A percentile compares a stretch with the other conserved stretches of the same genome.
Evolutionary conservation across 2,329 filamentous ascomycete genomes (phyloP).

Genomic region (Xylaria sp.): DNA sequence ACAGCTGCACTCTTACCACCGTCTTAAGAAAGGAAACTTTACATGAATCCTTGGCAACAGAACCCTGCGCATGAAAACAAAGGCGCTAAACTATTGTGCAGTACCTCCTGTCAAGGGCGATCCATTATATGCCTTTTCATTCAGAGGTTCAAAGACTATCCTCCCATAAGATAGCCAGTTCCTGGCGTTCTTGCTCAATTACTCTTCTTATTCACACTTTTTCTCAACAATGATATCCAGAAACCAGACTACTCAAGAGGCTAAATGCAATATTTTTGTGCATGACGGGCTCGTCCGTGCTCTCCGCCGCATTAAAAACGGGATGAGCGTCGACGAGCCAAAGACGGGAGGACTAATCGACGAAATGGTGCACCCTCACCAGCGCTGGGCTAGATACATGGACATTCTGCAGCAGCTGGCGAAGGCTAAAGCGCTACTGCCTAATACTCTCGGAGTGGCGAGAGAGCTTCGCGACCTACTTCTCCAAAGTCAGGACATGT

Average conservation of each 20-base stretch:
- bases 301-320: background rate
- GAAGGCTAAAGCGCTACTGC: background rate
- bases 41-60: background rate
- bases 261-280: background rate
- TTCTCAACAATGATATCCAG: background rate
- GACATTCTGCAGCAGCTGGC: background rate
- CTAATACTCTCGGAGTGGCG: slow-evolving; percentile 9
- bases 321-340: background rate
- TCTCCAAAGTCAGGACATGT: background rate
- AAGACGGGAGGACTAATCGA: background rate
- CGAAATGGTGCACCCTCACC: background rate
- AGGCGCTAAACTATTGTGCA: background rate
- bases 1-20: background rate
- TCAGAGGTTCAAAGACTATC: background rate
- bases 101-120: background rate
- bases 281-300: background rate
- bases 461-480: slow-evolving; percentile 14
- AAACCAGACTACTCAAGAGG: background rate
- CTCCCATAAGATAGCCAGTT: no score
- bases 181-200: background rate
- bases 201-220: background rate
- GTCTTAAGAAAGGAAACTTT: background rate
- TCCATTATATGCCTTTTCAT: background rate
- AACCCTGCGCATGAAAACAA: background rate
- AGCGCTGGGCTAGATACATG: slow-evolving; percentile 4